These are phyloP conservation scores for Pleurotus sapidus DNA, from an alignment of 768 basidiomycete genomes.

Conservation along the genomic window DNA sequence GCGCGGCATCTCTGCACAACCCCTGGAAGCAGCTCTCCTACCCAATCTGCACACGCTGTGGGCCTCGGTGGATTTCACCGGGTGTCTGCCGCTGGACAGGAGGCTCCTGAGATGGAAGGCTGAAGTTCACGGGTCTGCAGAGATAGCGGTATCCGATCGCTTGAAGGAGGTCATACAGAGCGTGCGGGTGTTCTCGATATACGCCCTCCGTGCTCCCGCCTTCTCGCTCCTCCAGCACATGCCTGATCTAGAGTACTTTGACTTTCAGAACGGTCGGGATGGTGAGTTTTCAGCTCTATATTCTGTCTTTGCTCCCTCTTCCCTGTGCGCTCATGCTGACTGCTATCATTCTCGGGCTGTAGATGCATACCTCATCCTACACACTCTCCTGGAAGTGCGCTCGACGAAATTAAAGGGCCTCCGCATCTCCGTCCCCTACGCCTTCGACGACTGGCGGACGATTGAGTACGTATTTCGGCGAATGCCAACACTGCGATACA, in stretches of 20 bases:
- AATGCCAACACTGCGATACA: no score
- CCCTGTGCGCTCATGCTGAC: no score
- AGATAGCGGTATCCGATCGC: background rate
- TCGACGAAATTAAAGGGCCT: no score
- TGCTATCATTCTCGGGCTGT: no score
- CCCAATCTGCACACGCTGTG: background rate
- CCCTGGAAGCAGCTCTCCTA: background rate
- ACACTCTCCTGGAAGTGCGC: no score
- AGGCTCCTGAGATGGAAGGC: background rate
- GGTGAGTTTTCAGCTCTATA: no score
- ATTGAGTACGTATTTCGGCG: no score
- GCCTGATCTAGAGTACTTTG: background rate
- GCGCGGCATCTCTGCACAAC: background rate
- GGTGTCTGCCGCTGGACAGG: background rate
- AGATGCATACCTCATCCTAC: no score
- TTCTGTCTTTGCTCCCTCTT: no score
- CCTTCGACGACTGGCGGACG: no score
- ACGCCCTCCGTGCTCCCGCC: background rate
- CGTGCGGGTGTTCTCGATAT: background rate
- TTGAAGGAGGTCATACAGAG: background rate
- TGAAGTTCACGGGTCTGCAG: background rate
- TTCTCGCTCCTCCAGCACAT: background rate
- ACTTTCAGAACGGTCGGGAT: background rate
- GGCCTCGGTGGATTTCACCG: background rate
- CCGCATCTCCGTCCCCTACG: no score